Evolutionary conservation across 768 basidiomycete genomes (phyloP), one percentile per base, ranked within the genome.

Genomic region (Russula sp.): DNA sequence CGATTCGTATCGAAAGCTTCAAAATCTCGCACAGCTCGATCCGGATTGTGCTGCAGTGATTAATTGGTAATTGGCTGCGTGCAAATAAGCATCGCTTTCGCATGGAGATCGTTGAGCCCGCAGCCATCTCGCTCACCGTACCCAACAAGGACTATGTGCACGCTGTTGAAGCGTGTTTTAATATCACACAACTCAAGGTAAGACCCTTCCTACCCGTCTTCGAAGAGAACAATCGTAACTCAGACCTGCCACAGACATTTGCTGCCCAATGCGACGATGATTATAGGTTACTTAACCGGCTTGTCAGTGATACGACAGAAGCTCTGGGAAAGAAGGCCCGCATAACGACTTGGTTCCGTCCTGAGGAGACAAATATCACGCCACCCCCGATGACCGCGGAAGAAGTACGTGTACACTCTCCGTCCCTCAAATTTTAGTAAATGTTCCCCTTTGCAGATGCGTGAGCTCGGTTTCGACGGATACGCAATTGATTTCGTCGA

Each of bases 61-160:
- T n/a, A n/a, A n/a, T n/a, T n/a, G n/a, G n/a, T 2, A 62, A 79
- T 3, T 95, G 92, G 91, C 77, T 95, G 52, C 82, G 90, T 16
- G 70, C 78, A n/a, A 86, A 94, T 71, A 79, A 77, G 53, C 68
- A 81, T 65, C 75, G 76, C 62, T 94, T 98, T 78, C 84, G 82
- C 72, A 87, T 86, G 82, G 81, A 87, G 59, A 85, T 98, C n/a
- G 85, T 89, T 64, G 91, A 94, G 74, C 96, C 97, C 18, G 85
- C 94, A 0, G 78, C 86, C 69, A 79, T 99, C 63, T 83, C 83
- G 14, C 76, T 93, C 48, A 85, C 77, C 22, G 82, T 96, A 16
- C 84, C 86, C 18, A 81, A 94, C 72, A 77, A 74, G 69, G 68
- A 72, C 46, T 92, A 79, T 63, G 83, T 84, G 1, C 78, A 84